Base-by-base conservation (phyloP, 345 rosid species). In the Kernera saxatilis region DNA sequence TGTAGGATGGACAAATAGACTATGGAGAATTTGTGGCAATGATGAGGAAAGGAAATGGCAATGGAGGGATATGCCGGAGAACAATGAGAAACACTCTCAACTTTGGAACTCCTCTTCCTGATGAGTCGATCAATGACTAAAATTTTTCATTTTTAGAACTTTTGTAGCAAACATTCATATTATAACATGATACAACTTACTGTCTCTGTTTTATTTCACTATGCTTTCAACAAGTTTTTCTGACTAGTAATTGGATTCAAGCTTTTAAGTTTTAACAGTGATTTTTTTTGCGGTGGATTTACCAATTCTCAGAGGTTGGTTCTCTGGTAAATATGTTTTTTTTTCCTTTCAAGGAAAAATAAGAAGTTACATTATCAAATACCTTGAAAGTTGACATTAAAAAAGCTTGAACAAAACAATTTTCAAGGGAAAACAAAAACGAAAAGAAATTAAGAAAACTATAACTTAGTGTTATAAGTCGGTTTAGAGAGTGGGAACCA, bases 11-110 rank as follows among this genome's bases (percentile, higher is more conserved):
- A 19, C 84, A 81, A 70, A 88, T 88, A 69, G 87, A 86, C 69
- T 88, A 88, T 67, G 88, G 78, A 30, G 93, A 88, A 55, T 88
- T 88, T 80, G 87, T 84, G 11, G 88, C 90, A 7, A 88, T 88
- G 93, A 88, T 88, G 93, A 79, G 87, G 82, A 86, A 77, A 77
- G 93, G 88, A 59, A 86, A 86, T 39, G 88, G 87, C 26, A 84
- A 71, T 60, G 87, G 74, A 15, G 87, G 82, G 25, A 71, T 83
- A 48, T 84, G 88, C 41, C 81, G 91, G 77, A 83, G 88, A 82
- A 74, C 82, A 36, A 80, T 84, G 91, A 84, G 88, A 71, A 80
- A 64, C 60, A 65, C 19, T 32, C 79, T 86, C 64, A 85, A 79
- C 69, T 61, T 84, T 73, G 85, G 75, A 45, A 83, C 77, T 61